Conservation (phyloP, 768 basidiomycete species). For the Suillus luteus region DNA sequence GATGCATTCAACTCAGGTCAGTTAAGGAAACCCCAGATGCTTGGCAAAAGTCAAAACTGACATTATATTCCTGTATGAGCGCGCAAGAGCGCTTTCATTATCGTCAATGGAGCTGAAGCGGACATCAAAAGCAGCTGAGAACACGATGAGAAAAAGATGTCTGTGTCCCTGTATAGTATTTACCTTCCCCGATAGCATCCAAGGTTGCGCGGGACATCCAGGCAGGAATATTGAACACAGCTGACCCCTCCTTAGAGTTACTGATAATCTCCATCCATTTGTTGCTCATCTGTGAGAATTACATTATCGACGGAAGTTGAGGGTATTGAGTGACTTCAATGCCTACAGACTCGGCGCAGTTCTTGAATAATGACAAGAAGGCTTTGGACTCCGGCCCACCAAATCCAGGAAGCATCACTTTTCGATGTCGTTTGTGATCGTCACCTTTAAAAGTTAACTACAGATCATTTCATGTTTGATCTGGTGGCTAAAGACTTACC, state of each 20-base stretch:
- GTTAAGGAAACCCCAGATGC: neutral
- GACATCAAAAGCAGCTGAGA: constrained; percentile 50
- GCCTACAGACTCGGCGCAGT: constrained; percentile 32
- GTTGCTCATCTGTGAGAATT: constrained; percentile 21
- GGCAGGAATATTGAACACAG: constrained; percentile 24
- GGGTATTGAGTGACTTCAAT: neutral
- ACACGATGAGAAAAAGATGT: neutral
- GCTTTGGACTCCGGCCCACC: constrained; percentile 52
- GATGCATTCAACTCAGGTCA: neutral
- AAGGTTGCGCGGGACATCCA: constrained; percentile 47
- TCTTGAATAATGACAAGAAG: constrained; percentile 50
- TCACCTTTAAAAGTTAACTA: constrained; percentile 26
- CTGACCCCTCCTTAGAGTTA: constrained; percentile 13
- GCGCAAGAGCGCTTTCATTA: constrained; percentile 11
- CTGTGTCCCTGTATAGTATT: neutral
- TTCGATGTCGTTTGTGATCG: constrained; percentile 56
- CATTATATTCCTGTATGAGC: constrained; percentile 12
- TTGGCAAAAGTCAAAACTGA: neutral
- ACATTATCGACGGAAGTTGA: neutral
- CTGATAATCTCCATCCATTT: constrained; percentile 28
- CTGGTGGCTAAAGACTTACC: constrained; percentile 34
- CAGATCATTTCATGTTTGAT: neutral
- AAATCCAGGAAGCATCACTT: constrained; percentile 57
- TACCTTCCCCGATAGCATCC: constrained; percentile 55
- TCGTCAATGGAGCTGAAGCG: constrained; percentile 42